Evolutionary conservation across 176 grass and related monocot species (phyloP).

Genomic region (Rhynchospora breviuscula): DNA sequence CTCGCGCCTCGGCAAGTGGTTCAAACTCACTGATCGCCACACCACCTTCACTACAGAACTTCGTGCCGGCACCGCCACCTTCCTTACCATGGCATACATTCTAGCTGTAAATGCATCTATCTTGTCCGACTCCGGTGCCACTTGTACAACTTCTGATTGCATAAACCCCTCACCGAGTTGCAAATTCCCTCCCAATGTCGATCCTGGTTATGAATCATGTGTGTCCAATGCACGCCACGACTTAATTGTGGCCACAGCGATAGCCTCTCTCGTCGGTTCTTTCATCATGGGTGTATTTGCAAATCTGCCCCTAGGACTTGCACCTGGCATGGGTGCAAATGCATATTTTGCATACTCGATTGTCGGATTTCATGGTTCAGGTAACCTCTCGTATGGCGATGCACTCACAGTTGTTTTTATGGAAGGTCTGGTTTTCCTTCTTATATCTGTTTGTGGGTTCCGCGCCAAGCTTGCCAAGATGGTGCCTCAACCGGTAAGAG

Average conservation of each 20-base stretch:
- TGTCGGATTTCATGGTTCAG: constrained; percentile 37
- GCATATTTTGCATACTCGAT: constrained; percentile 33
- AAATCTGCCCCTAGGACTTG: constrained; percentile 32
- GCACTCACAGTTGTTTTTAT: constrained; percentile 27
- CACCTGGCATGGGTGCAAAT: constrained; percentile 34
- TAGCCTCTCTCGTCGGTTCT: constrained; percentile 29
- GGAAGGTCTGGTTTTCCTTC: constrained; percentile 35
- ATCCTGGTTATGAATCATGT: constrained; percentile 28
- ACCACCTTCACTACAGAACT: constrained; percentile 37
- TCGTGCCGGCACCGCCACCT: constrained; percentile 32
- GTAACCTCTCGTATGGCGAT: constrained; percentile 25
- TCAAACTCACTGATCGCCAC: constrained; percentile 12
- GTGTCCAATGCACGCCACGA: constrained; percentile 19
- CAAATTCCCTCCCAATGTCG: constrained; percentile 25
- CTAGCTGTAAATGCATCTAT: constrained; percentile 37
- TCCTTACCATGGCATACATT: constrained; percentile 42
- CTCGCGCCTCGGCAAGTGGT: constrained; percentile 17
- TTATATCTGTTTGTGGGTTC: constrained; percentile 26
- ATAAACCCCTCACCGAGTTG: constrained; percentile 17
- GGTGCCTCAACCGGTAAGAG: constrained; percentile 21
- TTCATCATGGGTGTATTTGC: constrained; percentile 34
- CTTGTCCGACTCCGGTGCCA: constrained; percentile 32
- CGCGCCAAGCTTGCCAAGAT: constrained; percentile 31
- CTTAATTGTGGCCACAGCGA: constrained; percentile 32
- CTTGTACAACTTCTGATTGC: constrained; percentile 29